These are phyloP conservation scores for Nemania diffusa DNA, from an alignment of 2,329 filamentous ascomycete genomes.

Conservation along the genomic window DNA sequence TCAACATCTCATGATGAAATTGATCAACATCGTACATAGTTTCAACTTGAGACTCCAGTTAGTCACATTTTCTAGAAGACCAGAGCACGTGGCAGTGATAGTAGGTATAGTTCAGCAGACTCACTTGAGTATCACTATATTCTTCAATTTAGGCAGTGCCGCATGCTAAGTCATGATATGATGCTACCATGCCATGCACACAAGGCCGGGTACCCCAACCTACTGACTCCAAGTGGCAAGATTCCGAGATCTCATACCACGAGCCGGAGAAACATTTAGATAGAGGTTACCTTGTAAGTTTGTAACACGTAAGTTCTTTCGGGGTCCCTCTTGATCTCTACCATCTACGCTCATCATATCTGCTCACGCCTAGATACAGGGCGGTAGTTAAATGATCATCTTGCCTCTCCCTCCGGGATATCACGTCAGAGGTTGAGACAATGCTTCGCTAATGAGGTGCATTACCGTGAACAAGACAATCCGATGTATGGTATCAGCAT, in stretches of 20 bases:
- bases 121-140: background rate
- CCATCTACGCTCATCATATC: background rate
- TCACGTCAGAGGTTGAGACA: background rate
- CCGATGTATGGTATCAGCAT: background rate
- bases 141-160: background rate
- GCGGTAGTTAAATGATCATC: background rate
- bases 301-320: background rate
- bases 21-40: background rate
- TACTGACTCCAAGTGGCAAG: background rate
- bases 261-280: background rate
- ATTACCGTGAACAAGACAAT: background rate
- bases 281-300: background rate
- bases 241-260: background rate
- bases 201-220: background rate
- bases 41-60: conserved; percentile 10
- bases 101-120: background rate
- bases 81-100: conserved; percentile 1
- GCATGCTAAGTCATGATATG: background rate
- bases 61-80: background rate
- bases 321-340: background rate
- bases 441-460: background rate
- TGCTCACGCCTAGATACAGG: background rate
- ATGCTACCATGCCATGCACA: background rate
- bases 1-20: conserved; percentile 8
- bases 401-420: background rate